Evolutionary conservation across 331 rosid genomes (phyloP).

Genomic region (Stylosanthes scabra): DNA sequence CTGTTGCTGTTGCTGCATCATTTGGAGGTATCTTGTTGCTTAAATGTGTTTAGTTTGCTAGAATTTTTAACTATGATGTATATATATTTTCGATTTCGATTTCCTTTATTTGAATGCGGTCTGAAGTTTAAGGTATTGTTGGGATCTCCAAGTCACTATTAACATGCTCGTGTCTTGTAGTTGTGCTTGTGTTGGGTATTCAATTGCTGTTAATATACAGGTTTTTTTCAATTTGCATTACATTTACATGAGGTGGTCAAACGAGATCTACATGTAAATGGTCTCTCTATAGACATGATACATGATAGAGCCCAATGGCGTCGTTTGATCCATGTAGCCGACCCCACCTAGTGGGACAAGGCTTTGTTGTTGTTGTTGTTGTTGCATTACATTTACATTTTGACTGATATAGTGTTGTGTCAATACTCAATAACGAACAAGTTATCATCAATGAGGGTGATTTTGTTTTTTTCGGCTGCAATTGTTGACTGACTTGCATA

Average conservation of each 20-base stretch:
- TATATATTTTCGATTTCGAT: neutral
- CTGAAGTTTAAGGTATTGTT: constrained; percentile 9
- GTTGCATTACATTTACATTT: constrained; percentile 4
- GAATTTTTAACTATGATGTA: constrained; percentile 17
- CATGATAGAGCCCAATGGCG: no score
- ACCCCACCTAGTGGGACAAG: no score
- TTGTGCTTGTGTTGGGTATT: constrained; percentile 23
- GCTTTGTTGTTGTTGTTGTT: no score
- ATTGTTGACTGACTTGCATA: constrained; percentile 5
- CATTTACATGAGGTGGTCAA: no score
- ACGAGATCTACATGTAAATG: no score
- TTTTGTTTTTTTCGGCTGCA: constrained; percentile 23
- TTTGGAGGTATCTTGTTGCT: constrained; percentile 75
- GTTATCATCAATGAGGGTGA: neutral
- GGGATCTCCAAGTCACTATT: constrained; percentile 24
- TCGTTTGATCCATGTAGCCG: no score
- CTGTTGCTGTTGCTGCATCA: constrained; percentile 98
- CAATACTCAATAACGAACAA: neutral
- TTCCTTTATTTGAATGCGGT: constrained; percentile 19
- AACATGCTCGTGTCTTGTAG: constrained; percentile 17
- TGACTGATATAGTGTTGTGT: constrained; percentile 6
- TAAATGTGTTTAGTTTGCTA: constrained; percentile 23
- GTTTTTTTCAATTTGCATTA: neutral
- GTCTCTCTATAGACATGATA: no score
- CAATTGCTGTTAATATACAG: neutral